Base-by-base conservation (phyloP, 306 rosid species). In the Corylus avellana region DNA sequence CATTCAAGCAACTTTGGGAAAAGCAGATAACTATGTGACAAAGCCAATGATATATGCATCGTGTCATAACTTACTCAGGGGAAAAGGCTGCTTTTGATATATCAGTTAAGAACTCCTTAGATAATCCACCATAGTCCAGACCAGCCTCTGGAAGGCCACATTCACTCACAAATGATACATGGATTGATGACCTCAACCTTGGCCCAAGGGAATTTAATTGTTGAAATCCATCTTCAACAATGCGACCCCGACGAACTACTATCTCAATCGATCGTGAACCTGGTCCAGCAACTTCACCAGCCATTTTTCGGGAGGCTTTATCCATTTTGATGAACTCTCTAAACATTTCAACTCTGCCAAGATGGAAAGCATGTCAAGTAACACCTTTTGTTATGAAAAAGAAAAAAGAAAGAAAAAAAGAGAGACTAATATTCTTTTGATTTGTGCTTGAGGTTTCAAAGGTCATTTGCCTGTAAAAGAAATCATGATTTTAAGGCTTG, bases 111-210 rank as follows among this genome's bases (percentile, higher is more conserved):
- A 95, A 91, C 88, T 95, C 98, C 77, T 95, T 95, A 32, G 98
- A 95, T 80, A 95, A 84, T 76, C 98, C 98, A 80, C 98, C 98
- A 81, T 94, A 95, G 88, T 95, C 99, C 77, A 93, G 89, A 79
- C 99, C 98, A 83, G 98, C 99, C 90, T 95, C 98, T 2, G 91
- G 92, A 77, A 95, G 99, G 80, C 98, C 98, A 82, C 97, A 93
- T 88, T 91, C 99, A 90, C 97, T 93, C 63, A 95, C 96, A 86
- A 95, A 95, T 80, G 99, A 92, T 77, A 95, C 98, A 63, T 93
- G 99, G 84, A 95, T 88, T 51, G 96, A 88, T 75, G 99, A 92
- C 81, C 93, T 95, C 82, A 93, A 86, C 85, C 78, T 95, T 83
- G 98, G 81, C 73, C 99, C 97, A 74, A 93, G 97, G 68, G 90